phyloP scores from a whole-genome alignment of 257 asterid species.

The Rubia yunnanensis region DNA sequence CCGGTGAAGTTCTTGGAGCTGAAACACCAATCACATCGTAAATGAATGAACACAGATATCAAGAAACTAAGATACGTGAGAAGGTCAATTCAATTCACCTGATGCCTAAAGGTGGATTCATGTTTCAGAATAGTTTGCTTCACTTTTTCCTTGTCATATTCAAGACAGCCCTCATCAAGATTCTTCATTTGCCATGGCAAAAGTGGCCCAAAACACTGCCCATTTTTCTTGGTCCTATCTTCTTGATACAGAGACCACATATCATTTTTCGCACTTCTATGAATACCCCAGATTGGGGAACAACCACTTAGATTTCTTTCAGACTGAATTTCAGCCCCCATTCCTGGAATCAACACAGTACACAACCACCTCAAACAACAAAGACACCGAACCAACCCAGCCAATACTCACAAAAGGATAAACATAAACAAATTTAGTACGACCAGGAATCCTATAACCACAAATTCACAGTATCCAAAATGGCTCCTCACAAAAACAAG shows the following conservation, averaged over 20 bases:
- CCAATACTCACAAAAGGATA: neutral
- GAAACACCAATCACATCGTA: constrained; percentile 10
- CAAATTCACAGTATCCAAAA: neutral
- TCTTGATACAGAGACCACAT: constrained; percentile 27
- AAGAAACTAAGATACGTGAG: neutral
- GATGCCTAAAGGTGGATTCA: constrained; percentile 54
- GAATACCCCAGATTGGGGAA: constrained; percentile 33
- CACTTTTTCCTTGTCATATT: constrained; percentile 34
- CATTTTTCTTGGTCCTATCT: constrained; percentile 20
- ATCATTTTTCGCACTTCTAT: constrained; percentile 25
- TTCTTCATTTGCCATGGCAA: constrained; percentile 7
- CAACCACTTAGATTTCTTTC: constrained; percentile 26
- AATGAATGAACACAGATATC: neutral
- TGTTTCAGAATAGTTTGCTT: constrained; percentile 60
- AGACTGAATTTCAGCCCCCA: constrained; percentile 62
- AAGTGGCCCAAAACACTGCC: constrained; percentile 21
- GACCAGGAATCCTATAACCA: neutral
- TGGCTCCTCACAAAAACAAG: neutral
- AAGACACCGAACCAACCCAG: neutral
- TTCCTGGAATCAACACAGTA: constrained; percentile 32
- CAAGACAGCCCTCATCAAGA: constrained; percentile 17
- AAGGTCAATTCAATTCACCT: constrained; percentile 33
- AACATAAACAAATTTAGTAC: neutral
- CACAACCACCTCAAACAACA: neutral
- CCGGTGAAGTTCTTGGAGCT: constrained; percentile 85